Conservation (phyloP, 148 eudicot species). For the Linanthus parryae region DNA sequence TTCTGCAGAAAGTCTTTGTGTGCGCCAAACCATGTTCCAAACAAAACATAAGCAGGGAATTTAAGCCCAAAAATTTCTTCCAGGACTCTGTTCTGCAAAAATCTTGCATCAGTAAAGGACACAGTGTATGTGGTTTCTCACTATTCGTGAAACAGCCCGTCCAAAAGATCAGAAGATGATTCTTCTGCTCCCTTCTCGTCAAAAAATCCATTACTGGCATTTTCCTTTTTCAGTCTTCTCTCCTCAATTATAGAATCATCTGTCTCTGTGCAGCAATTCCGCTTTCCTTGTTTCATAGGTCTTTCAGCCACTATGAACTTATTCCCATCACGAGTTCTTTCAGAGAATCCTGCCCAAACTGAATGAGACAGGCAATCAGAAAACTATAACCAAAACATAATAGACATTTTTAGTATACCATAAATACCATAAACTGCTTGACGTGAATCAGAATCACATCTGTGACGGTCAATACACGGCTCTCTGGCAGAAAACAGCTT, state of each 20-base stretch:
- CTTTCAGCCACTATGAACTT: constrained; percentile 87
- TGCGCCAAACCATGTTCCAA: background rate
- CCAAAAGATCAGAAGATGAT: constrained; percentile 55
- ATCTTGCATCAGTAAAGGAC: background rate
- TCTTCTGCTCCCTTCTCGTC: constrained; percentile 39
- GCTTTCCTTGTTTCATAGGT: constrained; percentile 48
- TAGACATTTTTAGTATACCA: no score
- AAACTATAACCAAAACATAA: no score
- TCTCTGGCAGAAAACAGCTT: no score
- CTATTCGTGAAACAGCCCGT: constrained; percentile 41
- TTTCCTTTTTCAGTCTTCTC: constrained; percentile 65
- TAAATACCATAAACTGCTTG: no score
- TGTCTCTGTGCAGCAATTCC: constrained; percentile 55
- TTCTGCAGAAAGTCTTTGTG: background rate
- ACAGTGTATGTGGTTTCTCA: constrained; percentile 6
- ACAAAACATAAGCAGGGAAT: constrained; percentile 1
- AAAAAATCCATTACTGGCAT: constrained; percentile 59
- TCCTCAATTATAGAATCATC: constrained; percentile 64
- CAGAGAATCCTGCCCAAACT: constrained; percentile 99
- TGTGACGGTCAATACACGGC: no score
- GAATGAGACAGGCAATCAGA: no score
- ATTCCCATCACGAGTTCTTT: constrained; percentile 83
- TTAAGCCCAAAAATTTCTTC: background rate
- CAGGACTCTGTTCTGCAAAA: background rate
- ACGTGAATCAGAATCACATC: no score